Evolutionary conservation across 2,329 filamentous ascomycete genomes (phyloP).

Genomic region (Sporothrix schenckii): DNA sequence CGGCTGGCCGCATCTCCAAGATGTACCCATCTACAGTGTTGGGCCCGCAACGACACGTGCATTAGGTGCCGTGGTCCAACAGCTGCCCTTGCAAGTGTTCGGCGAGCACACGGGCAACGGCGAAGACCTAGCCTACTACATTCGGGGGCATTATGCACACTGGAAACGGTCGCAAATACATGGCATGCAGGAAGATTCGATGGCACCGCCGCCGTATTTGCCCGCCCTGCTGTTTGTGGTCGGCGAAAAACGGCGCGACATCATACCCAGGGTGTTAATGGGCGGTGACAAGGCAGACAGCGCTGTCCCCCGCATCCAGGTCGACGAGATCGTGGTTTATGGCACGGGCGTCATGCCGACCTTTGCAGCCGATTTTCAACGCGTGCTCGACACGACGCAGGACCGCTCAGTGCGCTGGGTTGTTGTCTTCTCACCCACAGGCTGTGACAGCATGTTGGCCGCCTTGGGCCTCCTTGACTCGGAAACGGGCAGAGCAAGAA

Average conservation of each 20-base stretch:
- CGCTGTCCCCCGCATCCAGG: slow-evolving; percentile 57
- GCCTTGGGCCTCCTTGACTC: slow-evolving; percentile 57
- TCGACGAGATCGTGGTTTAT: slow-evolving; percentile 84
- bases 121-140: slow-evolving; percentile 74
- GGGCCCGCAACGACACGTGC: slow-evolving; percentile 80
- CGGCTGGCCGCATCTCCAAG: slow-evolving; percentile 58
- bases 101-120: slow-evolving; percentile 86
- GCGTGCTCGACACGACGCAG: slow-evolving; percentile 52
- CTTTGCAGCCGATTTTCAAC: slow-evolving; percentile 69
- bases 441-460: slow-evolving; percentile 63
- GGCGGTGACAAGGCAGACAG: slow-evolving; percentile 47
- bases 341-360: slow-evolving; percentile 79
- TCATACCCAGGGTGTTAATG: slow-evolving; percentile 82
- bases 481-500: slow-evolving; percentile 43
- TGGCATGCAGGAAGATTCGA: slow-evolving; percentile 49
- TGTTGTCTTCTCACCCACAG: slow-evolving; percentile 72
- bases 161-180: slow-evolving; percentile 41
- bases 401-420: slow-evolving; percentile 62
- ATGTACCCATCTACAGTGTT: slow-evolving; percentile 72
- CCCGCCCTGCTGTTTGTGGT: slow-evolving; percentile 78
- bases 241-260: slow-evolving; percentile 84
- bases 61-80: slow-evolving; percentile 59
- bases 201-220: slow-evolving; percentile 52
- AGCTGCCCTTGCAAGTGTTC: slow-evolving; percentile 63
- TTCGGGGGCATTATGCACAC: slow-evolving; percentile 72